Conservation (phyloP, 2,329 filamentous ascomycete species). For the Arachnomyces sp. region DNA sequence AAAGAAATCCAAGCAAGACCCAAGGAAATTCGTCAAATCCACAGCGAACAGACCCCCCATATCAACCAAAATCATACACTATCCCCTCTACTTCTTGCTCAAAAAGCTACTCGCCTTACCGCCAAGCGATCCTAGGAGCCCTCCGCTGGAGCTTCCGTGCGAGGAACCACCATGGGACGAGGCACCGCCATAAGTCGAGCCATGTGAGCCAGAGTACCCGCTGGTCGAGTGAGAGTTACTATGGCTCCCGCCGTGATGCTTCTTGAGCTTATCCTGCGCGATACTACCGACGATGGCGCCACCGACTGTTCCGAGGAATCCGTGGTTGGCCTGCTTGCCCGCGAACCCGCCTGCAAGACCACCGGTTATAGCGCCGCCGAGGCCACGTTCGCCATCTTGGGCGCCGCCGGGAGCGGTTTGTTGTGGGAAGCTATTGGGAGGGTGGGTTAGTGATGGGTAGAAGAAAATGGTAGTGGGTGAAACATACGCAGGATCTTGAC, state of each 20-base stretch:
- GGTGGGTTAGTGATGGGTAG: background rate
- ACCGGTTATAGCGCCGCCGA: slow-evolving; percentile 39
- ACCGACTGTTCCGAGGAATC: slow-evolving; percentile 40
- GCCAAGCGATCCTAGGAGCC: background rate
- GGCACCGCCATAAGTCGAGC: background rate
- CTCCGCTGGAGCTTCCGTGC: too few relatives aligned
- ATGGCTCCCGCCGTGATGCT: slow-evolving; percentile 20
- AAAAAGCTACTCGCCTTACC: slow-evolving; percentile 3
- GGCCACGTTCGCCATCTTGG: slow-evolving; percentile 38
- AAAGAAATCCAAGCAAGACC: too few relatives aligned
- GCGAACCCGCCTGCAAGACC: slow-evolving; percentile 39
- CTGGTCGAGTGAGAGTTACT: slow-evolving; percentile 14
- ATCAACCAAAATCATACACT: background rate
- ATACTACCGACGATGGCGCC: slow-evolving; percentile 40
- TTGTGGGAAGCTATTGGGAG: slow-evolving; percentile 1
- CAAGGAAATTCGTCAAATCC: too few relatives aligned
- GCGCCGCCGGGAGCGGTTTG: slow-evolving; percentile 28
- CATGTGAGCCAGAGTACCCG: background rate
- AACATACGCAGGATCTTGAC: slow-evolving; percentile 9
- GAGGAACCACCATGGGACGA: too few relatives aligned
- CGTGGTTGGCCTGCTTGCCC: slow-evolving; percentile 41
- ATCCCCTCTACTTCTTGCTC: slow-evolving; percentile 5
- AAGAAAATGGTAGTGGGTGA: slow-evolving; percentile 1
- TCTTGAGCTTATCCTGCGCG: slow-evolving; percentile 38
- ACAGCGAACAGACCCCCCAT: background rate